A percentile compares a stretch with the other conserved stretches of the same genome.
These are phyloP conservation scores for Starmerella potacharoeniae DNA, from an alignment of 805 yeast species.

Conservation along the genomic window DNA sequence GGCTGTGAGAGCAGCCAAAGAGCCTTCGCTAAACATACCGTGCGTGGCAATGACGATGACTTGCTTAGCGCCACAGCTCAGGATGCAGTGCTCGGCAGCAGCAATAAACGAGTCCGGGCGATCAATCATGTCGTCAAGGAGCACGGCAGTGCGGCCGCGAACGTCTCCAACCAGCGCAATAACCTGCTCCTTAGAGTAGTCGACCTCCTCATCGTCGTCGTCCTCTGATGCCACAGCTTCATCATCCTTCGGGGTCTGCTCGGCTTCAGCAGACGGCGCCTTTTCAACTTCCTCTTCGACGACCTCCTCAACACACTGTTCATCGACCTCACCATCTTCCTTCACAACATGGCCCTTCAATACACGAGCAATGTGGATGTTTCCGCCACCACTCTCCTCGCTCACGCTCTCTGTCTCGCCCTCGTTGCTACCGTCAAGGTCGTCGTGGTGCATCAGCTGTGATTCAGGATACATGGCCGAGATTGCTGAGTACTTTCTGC, in stretches of 20 bases:
- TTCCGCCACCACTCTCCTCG: conserved; percentile 23
- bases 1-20: conserved; percentile 65
- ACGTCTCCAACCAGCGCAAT: conserved; percentile 97
- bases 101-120: conserved; percentile 89
- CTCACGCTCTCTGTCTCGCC: conserved; percentile 5
- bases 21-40: conserved; percentile 82
- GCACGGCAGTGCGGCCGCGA: conserved; percentile 78
- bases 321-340: conserved; percentile 9
- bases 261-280: conserved; percentile 29
- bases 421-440: conserved; percentile 14
- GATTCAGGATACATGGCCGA: conserved; percentile 22
- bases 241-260: neutral
- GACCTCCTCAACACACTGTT: neutral
- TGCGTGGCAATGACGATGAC: conserved; percentile 92
- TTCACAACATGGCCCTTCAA: conserved; percentile 92
- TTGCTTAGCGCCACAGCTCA: conserved; percentile 90
- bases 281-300: neutral
- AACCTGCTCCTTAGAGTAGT: conserved; percentile 59
- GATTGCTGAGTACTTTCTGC: conserved; percentile 51
- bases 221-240: conserved; percentile 1
- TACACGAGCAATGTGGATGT: conserved; percentile 86
- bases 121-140: conserved; percentile 94
- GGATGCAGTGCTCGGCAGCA: conserved; percentile 93
- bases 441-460: conserved; percentile 20
- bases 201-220: conserved; percentile 70